phyloP scores from a whole-genome alignment of 2,329 filamentous ascomycete species.

The Clonostachys sp. region DNA sequence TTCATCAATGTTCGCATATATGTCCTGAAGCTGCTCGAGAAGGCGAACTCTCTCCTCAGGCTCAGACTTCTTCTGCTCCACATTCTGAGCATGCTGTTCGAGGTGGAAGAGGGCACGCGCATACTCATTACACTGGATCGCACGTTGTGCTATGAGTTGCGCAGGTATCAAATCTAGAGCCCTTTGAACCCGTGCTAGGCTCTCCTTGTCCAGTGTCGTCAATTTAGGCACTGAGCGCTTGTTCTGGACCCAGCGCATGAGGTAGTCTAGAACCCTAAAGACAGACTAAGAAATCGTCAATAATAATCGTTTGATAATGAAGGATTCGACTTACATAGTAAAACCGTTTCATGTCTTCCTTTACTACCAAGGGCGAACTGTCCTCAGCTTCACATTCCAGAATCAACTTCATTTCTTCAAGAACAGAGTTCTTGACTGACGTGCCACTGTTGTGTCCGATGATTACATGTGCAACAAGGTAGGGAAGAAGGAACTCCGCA shows the following conservation, averaged over 20 bases:
- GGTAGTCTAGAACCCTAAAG: slow-evolving; percentile 87
- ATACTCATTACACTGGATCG: slow-evolving; percentile 92
- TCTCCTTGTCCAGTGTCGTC: slow-evolving; percentile 37
- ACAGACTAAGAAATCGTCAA: slow-evolving; percentile 57
- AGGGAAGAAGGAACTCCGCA: slow-evolving; percentile 84
- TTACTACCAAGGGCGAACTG: slow-evolving; percentile 52
- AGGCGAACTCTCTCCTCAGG: slow-evolving; percentile 57
- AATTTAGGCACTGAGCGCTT: slow-evolving; percentile 38
- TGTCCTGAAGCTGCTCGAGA: slow-evolving; percentile 78
- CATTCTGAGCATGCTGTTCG: slow-evolving; percentile 75
- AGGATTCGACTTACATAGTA: slow-evolving; percentile 65
- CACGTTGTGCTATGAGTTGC: slow-evolving; percentile 71
- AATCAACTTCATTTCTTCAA: slow-evolving; percentile 70
- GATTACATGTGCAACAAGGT: slow-evolving; percentile 77
- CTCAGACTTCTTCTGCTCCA: slow-evolving; percentile 37
- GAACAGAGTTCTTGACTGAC: slow-evolving; percentile 58
- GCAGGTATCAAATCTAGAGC: slow-evolving; percentile 62
- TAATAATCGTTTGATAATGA: slow-evolving; percentile 3
- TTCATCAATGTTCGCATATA: slow-evolving; percentile 97
- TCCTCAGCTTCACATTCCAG: slow-evolving; percentile 55
- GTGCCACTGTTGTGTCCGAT: slow-evolving; percentile 61
- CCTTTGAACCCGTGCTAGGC: slow-evolving; percentile 41
- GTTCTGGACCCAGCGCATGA: slow-evolving; percentile 82
- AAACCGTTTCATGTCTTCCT: slow-evolving; percentile 76
- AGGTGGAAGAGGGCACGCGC: slow-evolving; percentile 89